A percentile compares a stretch with the other conserved stretches of the same genome.
phyloP scores from a whole-genome alignment of 345 rosid species.

The Acer campestre region DNA sequence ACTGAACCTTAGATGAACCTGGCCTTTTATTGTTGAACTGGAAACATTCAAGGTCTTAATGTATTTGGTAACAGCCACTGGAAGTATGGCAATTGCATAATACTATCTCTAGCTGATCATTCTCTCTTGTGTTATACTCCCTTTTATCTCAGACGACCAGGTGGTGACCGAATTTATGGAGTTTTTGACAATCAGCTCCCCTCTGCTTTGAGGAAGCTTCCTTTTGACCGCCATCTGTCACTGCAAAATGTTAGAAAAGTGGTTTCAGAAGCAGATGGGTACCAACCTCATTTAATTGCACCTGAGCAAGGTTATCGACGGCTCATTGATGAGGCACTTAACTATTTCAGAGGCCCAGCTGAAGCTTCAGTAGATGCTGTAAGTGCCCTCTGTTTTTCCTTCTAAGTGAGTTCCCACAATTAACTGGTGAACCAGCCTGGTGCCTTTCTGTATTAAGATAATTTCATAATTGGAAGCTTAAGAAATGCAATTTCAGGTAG shows the following conservation, averaged over 20 bases:
- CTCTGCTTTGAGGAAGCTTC: constrained; percentile 65
- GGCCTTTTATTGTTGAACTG: not conserved
- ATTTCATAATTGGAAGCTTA: not conserved
- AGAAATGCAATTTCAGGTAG: not conserved
- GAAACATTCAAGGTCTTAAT: not conserved
- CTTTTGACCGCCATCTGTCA: constrained; percentile 65
- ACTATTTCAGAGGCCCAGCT: constrained; percentile 68
- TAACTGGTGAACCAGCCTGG: not conserved
- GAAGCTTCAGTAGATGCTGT: constrained; percentile 81
- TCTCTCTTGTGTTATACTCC: not conserved
- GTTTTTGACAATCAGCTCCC: constrained; percentile 74
- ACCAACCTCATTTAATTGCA: constrained; percentile 72
- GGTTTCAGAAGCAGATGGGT: constrained; percentile 76
- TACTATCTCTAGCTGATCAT: not conserved
- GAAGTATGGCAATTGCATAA: not conserved
- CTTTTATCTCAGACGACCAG: constrained; percentile 59
- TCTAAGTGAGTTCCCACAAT: not conserved
- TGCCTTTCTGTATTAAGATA: not conserved
- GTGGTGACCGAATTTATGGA: constrained; percentile 62
- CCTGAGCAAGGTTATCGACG: constrained; percentile 77
- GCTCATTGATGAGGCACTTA: constrained; percentile 60
- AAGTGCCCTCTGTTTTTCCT: constrained; percentile 26
- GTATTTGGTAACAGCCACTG: not conserved
- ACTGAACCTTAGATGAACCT: not conserved
- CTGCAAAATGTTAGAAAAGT: constrained; percentile 60